Percentiles rank a stretch among this genome's conserved stretches.
These are phyloP conservation scores for Cantharellus anzutake DNA, from an alignment of 768 basidiomycete species.

Conservation along the genomic window DNA sequence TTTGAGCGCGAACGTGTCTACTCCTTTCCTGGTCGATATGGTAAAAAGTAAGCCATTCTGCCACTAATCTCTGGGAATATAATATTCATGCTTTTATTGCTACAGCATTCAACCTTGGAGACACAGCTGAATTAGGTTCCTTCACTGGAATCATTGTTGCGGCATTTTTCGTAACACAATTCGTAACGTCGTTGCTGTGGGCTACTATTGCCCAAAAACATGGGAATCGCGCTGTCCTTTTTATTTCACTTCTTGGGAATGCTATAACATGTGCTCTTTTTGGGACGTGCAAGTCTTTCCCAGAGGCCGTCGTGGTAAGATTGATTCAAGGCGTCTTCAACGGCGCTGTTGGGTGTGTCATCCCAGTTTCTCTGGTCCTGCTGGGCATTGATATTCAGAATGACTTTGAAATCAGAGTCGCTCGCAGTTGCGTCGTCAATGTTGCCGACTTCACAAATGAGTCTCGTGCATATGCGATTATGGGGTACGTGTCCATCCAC, in stretches of 20 bases:
- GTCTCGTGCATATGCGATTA: constrained; percentile 81
- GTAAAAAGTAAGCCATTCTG: constrained; percentile 41
- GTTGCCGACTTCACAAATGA: constrained; percentile 88
- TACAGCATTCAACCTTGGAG: constrained; percentile 35
- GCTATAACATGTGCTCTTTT: constrained; percentile 61
- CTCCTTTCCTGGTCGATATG: constrained; percentile 89
- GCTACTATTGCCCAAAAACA: constrained; percentile 90
- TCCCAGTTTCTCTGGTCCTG: neutral
- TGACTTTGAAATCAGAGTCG: constrained; percentile 32
- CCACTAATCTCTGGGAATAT: neutral
- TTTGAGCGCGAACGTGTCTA: constrained; percentile 79
- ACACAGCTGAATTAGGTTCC: constrained; percentile 74
- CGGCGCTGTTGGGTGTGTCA: constrained; percentile 47
- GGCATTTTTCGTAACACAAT: constrained; percentile 87
- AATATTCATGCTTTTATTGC: neutral
- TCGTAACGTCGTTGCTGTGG: constrained; percentile 88
- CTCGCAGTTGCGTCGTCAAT: constrained; percentile 68
- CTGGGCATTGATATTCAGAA: neutral
- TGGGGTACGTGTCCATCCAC: constrained; percentile 36
- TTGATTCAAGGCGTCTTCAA: constrained; percentile 83
- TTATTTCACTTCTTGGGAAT: constrained; percentile 70
- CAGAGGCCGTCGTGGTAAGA: constrained; percentile 71
- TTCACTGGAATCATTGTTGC: constrained; percentile 77
- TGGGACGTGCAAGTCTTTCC: constrained; percentile 53
- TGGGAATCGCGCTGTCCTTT: constrained; percentile 67